These are phyloP conservation scores for Colletotrichum ledebouriae DNA, from an alignment of 2,329 filamentous ascomycete genomes.

Conservation along the genomic window DNA sequence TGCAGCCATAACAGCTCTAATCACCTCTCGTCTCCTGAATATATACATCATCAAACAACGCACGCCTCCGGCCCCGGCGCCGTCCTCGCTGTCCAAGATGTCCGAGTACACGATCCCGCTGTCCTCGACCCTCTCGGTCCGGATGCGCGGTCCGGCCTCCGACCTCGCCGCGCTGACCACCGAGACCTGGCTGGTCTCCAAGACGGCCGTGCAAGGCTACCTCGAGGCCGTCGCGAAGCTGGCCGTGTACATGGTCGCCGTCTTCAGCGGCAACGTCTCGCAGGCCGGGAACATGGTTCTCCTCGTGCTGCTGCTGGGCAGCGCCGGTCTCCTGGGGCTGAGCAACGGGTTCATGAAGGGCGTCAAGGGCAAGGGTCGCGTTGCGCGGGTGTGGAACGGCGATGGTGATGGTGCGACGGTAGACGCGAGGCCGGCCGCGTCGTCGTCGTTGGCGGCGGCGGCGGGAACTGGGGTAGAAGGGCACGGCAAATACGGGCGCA, in stretches of 20 bases:
- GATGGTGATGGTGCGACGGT: background rate
- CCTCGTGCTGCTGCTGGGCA: conserved; percentile 64
- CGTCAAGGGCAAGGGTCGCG: conserved; percentile 65
- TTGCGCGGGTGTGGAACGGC: conserved; percentile 49
- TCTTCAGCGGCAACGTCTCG: conserved; percentile 67
- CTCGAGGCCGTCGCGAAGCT: conserved; percentile 67
- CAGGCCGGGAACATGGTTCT: conserved; percentile 66
- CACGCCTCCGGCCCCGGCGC: conserved; percentile 42
- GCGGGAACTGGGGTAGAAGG: conserved; percentile 15
- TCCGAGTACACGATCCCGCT: conserved; percentile 67
- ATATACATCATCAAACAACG: conserved; percentile 69
- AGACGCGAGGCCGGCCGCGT: too few species aligned
- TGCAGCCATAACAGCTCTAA: conserved; percentile 60
- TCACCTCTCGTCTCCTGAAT: conserved; percentile 68
- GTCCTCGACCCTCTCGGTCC: conserved; percentile 63
- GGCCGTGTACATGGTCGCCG: conserved; percentile 69
- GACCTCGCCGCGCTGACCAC: conserved; percentile 73
- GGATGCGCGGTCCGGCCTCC: conserved; percentile 65
- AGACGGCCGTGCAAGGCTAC: conserved; percentile 64
- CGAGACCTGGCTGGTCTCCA: conserved; percentile 66
- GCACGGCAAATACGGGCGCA: background rate
- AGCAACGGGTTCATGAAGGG: conserved; percentile 64
- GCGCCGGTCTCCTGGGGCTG: conserved; percentile 65
- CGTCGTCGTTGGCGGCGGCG: background rate
- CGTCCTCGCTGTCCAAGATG: conserved; percentile 43